Evolutionary conservation across 768 basidiomycete species (phyloP).

Genomic region (Coprinopsis cinerea): DNA sequence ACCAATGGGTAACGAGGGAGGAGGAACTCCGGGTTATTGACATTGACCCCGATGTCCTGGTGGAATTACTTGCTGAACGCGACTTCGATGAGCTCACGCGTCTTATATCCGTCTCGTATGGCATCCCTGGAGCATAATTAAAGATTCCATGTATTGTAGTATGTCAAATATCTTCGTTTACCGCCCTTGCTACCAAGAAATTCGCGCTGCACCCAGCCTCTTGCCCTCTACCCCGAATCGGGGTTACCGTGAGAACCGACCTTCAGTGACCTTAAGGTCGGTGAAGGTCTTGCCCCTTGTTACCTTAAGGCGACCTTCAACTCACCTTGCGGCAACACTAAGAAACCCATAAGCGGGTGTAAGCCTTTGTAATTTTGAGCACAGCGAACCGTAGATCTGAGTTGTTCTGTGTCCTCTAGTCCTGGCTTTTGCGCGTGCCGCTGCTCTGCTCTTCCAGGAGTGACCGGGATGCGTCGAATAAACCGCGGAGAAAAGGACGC

Average conservation of each 20-base stretch:
- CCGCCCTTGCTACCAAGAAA: not conserved
- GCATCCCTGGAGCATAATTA: not conserved
- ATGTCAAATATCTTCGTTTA: not conserved
- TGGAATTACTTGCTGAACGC: not conserved
- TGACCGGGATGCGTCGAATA: no score
- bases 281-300: not conserved
- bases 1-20: not conserved
- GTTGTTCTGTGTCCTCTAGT: no score
- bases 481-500: no score
- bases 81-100: not conserved
- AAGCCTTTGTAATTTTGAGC: no score
- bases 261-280: not conserved
- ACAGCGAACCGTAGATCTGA: no score
- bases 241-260: not conserved
- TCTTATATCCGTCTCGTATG: not conserved
- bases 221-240: no score
- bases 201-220: no score
- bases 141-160: not conserved
- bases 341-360: no score
- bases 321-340: not conserved
- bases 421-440: no score
- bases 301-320: not conserved
- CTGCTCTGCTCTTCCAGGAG: no score
- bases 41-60: not conserved
- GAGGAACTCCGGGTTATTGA: not conserved